phyloP scores from a whole-genome alignment of 768 basidiomycete genomes.

The Leccinum aurantiacum region DNA sequence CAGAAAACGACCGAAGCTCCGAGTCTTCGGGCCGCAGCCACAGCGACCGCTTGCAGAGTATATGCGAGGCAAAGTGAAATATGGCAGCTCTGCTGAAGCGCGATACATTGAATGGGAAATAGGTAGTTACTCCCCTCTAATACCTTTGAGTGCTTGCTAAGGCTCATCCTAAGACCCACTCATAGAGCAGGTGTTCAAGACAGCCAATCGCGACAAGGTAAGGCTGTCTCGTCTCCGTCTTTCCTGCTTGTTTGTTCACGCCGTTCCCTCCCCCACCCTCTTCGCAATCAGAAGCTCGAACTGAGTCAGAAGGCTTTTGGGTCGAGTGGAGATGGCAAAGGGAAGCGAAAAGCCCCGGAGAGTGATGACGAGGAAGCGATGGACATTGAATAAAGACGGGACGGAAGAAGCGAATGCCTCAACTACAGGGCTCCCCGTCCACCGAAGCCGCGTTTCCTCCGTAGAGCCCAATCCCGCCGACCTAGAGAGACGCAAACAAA shows the following conservation, averaged over 20 bases:
- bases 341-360: too few species aligned
- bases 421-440: constrained; percentile 3
- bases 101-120: not conserved
- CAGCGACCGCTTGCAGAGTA: not conserved
- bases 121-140: not conserved
- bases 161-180: not conserved
- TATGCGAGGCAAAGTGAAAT: not conserved
- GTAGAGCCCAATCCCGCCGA: not conserved
- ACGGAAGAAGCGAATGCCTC: not conserved
- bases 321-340: too few species aligned
- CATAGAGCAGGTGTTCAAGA: too few species aligned
- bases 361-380: too few species aligned
- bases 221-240: too few species aligned
- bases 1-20: too few species aligned
- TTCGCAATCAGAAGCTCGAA: too few species aligned
- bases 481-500: constrained; percentile 13
- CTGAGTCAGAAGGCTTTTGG: too few species aligned
- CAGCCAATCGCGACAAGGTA: too few species aligned
- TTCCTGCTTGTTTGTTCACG: too few species aligned
- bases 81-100: not conserved
- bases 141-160: not conserved
- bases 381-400: constrained; percentile 4
- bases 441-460: not conserved
- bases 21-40: not conserved
- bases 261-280: too few species aligned